phyloP scores from a whole-genome alignment of 768 basidiomycete species.

The Mycena galericulata region DNA sequence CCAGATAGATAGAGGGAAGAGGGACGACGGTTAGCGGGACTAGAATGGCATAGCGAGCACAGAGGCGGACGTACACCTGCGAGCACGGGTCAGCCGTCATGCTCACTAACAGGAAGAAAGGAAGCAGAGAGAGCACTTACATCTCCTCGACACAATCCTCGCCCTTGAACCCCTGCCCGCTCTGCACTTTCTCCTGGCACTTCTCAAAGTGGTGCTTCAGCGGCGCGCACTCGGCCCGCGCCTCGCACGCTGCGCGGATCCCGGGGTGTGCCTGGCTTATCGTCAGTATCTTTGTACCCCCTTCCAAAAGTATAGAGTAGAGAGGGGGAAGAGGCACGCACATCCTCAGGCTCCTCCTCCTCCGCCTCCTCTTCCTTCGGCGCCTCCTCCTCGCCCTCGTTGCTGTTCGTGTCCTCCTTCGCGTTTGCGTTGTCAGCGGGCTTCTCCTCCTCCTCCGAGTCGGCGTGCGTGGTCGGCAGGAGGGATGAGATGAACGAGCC shows the following conservation, averaged over 20 bases:
- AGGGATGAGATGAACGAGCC: constrained; percentile 13
- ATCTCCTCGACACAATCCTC: constrained; percentile 96
- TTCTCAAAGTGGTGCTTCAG: constrained; percentile 88
- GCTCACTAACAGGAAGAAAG: constrained; percentile 39
- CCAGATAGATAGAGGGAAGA: neutral
- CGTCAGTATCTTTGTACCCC: neutral
- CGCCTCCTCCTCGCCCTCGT: neutral
- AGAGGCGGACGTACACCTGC: constrained; percentile 47
- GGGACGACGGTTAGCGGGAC: constrained; percentile 28
- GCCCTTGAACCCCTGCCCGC: constrained; percentile 86
- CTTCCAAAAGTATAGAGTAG: no score
- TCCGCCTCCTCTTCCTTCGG: constrained; percentile 6
- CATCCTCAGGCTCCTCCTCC: constrained; percentile 24
- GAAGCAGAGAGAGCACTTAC: constrained; percentile 58
- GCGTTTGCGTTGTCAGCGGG: neutral
- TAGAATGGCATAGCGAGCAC: neutral
- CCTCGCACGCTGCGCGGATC: constrained; percentile 82
- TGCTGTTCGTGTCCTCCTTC: no score
- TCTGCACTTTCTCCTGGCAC: constrained; percentile 88
- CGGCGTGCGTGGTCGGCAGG: constrained; percentile 10
- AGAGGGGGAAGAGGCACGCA: neutral
- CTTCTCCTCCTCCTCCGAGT: constrained; percentile 17
- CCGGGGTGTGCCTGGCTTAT: constrained; percentile 68
- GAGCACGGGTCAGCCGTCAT: neutral
- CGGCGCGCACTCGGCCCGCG: constrained; percentile 72